These are phyloP conservation scores for Mucor velutinosus DNA, from an alignment of 371 early-diverging fungal species.

Conservation along the genomic window DNA sequence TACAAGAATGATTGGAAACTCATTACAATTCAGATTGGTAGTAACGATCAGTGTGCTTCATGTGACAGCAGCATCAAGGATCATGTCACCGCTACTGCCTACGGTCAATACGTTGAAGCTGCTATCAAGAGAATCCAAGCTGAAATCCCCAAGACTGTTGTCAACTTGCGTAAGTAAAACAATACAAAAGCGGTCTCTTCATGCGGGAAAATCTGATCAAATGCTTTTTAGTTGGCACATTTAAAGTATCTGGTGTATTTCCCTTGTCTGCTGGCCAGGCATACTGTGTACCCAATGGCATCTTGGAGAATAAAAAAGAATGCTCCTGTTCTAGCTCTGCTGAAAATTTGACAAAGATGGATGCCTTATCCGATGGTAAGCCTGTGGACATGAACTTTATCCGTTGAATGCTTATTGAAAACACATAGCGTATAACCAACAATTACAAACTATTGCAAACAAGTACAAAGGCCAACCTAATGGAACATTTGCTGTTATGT, in stretches of 20 bases:
- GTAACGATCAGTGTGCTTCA: constrained; percentile 33
- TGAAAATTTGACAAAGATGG: constrained; percentile 20
- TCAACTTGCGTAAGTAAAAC: constrained; percentile 25
- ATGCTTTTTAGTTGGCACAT: constrained; percentile 18
- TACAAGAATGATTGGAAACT: constrained; percentile 31
- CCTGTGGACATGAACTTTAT: neutral
- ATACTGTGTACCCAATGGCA: constrained; percentile 20
- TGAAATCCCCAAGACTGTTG: constrained; percentile 30
- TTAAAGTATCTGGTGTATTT: constrained; percentile 23
- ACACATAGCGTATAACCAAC: constrained; percentile 8
- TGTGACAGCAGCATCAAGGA: constrained; percentile 4
- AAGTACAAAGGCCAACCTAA: constrained; percentile 15
- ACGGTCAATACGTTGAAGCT: constrained; percentile 28
- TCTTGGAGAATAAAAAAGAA: constrained; percentile 14
- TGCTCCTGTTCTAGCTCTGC: constrained; percentile 21
- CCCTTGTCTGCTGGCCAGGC: constrained; percentile 15
- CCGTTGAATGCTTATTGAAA: neutral
- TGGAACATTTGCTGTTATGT: constrained; percentile 30
- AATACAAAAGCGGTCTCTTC: neutral
- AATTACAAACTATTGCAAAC: constrained; percentile 13
- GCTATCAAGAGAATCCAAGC: constrained; percentile 23
- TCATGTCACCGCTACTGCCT: constrained; percentile 11
- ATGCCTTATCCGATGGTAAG: constrained; percentile 20
- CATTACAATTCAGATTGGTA: constrained; percentile 33
- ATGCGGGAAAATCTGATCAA: neutral